Evolutionary conservation across 2,329 filamentous ascomycete species (phyloP), one percentile per base, ranked within the genome.

Genomic region (Lachnellula willkommii): DNA sequence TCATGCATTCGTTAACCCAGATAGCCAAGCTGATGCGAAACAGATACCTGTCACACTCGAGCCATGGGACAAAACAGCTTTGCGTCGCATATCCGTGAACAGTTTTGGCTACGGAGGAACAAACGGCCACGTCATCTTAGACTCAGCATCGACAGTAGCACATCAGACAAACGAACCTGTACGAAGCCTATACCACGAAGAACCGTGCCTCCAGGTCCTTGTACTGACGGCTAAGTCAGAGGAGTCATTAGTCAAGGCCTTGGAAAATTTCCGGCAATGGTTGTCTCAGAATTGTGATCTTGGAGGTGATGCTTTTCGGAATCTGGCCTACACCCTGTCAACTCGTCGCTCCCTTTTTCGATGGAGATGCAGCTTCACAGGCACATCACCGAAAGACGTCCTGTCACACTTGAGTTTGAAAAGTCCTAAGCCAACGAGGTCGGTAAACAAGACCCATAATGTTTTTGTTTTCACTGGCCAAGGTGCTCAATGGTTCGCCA

Each of bases 91-190:
- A 4, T 57, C 52, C 8, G 48, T 65, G 20, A 66, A 65, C 40
- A 52, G 28, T 35, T 64, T 78, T 48, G 75, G 75, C 0, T 77
- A 74, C 28, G 75, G 76, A 5, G 75, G 76, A n/a, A 73, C 74
- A n/a, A 78, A 78, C 57, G 73, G 71, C 2, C 75, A 77, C 59
- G 68, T 69, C 3, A 69, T 77, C 2, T 63, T 65, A 55, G 66
- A 70, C 43, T 40, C 28, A 40, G 28, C 22, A 39, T 39, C 39
- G 9, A 26, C 24, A 17, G 42, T 2, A 24, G 1, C 5, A 8
- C 4, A 45, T 22, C 42, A 24, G n/a, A 45, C 15, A 24, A 12
- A 12, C 17, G 8, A 40, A 9, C 37, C n/a, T 28, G 28, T 28
- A 28, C 28, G 9, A 28, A 28, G 28, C 28, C 37, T 15, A 40